Base-by-base conservation (phyloP, 495 filamentous ascomycete genomes). In the Aspergillus incahuasiensis region DNA sequence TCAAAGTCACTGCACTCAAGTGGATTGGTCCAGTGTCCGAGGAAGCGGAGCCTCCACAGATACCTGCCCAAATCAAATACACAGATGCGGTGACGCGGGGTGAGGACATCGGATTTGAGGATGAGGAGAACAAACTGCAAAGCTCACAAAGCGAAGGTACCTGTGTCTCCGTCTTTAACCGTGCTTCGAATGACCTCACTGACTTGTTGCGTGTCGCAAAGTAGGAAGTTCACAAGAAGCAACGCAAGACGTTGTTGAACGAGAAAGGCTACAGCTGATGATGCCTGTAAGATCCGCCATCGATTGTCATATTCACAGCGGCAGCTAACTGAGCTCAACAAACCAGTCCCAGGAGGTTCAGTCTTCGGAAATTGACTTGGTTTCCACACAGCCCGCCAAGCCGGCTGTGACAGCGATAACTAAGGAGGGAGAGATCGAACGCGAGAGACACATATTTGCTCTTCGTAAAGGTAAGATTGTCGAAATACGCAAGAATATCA, bases 1-100 rank as follows among this genome's bases (percentile, higher is more conserved):
- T 76, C 6, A 70, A 69, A 25, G 61, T 75, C 16, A 72, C 69
- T 20, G 65, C 65, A 21, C 55, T 72, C 8, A 71, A 62, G 47
- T 63, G 62, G 63, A 63, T 50, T 25, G 65, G 66, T 8, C 61
- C 62, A 18, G 60, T 62, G 1, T 47, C 48, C 20, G 63, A 62
- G n/a, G 61, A 49, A 52, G 56, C 54, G 32, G 62, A 66, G 59
- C 52, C 48, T 30, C 66, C 63, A n/a, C 56, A 60, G 44, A 61
- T 68, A 41, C 68, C 67, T 22, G 15, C 18, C 11, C 54, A 63
- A 11, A 52, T 69, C n/a, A 60, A 66, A 59, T 66, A 69, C 20
- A 63, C 30, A 11, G 66, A 69, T 50, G 19, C 52, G 1, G 58
- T 62, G 16, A 19, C 49, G 7, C 58, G 66, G 19, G 40, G 32